Conservation (phyloP, 2,329 filamentous ascomycete genomes). For the Trichoderma afroharzianum region DNA sequence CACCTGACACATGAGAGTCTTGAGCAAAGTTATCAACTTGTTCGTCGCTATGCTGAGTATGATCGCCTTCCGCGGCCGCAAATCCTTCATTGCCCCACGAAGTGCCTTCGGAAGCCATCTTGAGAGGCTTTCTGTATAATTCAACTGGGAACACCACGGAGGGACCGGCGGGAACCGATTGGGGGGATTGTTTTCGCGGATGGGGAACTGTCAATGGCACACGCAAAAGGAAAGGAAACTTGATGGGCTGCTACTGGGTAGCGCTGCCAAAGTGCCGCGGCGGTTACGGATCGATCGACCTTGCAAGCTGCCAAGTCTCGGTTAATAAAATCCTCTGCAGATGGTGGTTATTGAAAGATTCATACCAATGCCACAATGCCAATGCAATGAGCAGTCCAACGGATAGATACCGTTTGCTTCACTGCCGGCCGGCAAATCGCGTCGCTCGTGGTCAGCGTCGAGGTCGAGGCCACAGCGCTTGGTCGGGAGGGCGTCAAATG, state of each 20-base stretch:
- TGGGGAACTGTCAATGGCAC: neutral
- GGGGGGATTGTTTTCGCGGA: neutral
- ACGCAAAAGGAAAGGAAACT: neutral
- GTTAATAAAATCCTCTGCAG: neutral
- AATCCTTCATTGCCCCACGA: constrained; percentile 53
- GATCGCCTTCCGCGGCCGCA: constrained; percentile 53
- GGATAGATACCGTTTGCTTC: neutral
- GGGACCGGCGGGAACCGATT: neutral
- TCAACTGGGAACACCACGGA: constrained; percentile 6
- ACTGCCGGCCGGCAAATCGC: constrained; percentile 5
- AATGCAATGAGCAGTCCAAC: neutral
- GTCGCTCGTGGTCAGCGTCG: constrained; percentile 4
- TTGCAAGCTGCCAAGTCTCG: neutral
- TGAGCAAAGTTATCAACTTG: constrained; percentile 49
- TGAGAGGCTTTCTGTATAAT: constrained; percentile 18
- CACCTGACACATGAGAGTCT: constrained; percentile 47
- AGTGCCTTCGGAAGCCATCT: constrained; percentile 38
- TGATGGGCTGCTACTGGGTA: neutral
- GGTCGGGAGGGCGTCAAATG: neutral
- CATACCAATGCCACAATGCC: neutral
- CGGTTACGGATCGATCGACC: neutral
- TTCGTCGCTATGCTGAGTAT: constrained; percentile 54
- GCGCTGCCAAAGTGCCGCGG: neutral
- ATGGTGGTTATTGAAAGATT: neutral
- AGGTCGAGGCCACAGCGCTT: constrained; percentile 6